phyloP scores from a whole-genome alignment of 768 basidiomycete species.

The Lactarius tabidus region DNA sequence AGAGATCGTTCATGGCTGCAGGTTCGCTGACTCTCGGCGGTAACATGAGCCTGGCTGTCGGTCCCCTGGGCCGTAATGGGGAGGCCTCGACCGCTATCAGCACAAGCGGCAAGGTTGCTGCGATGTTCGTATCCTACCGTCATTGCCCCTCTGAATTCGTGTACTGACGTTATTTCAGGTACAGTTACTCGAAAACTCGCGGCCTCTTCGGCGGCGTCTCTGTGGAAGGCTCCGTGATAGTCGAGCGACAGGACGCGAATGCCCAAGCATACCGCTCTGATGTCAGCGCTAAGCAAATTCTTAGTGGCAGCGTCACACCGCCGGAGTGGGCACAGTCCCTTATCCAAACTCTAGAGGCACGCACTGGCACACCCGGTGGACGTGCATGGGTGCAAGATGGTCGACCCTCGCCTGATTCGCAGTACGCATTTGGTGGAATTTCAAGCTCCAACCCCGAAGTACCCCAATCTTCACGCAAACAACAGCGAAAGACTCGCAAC shows the following conservation, averaged over 20 bases:
- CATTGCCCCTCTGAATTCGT: not conserved
- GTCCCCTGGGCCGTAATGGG: slow-evolving; percentile 92
- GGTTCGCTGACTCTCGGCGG: slow-evolving; percentile 89
- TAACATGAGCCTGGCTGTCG: slow-evolving; percentile 84
- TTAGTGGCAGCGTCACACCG: slow-evolving; percentile 68
- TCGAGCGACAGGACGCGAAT: slow-evolving; percentile 94
- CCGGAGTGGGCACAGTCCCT: slow-evolving; percentile 79
- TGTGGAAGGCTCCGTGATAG: slow-evolving; percentile 83
- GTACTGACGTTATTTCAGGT: slow-evolving; percentile 43
- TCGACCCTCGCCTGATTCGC: slow-evolving; percentile 26
- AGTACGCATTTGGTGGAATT: slow-evolving; percentile 61
- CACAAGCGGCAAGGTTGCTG: slow-evolving; percentile 81
- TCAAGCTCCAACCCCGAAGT: slow-evolving; percentile 39
- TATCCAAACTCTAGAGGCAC: slow-evolving; percentile 67
- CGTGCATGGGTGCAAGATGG: slow-evolving; percentile 62
- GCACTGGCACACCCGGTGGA: slow-evolving; percentile 65
- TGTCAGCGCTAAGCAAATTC: slow-evolving; percentile 73
- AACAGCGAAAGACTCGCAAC: slow-evolving; percentile 26
- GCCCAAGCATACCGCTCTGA: slow-evolving; percentile 70
- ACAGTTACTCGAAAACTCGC: slow-evolving; percentile 87
- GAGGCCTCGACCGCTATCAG: slow-evolving; percentile 85
- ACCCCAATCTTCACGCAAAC: slow-evolving; percentile 19
- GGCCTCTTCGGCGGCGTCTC: slow-evolving; percentile 93
- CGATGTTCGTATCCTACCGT: slow-evolving; percentile 56
- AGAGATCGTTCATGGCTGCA: slow-evolving; percentile 91